These are phyloP conservation scores for Kwoniella heveanensis DNA, from an alignment of 768 basidiomycete species.

Conservation along the genomic window DNA sequence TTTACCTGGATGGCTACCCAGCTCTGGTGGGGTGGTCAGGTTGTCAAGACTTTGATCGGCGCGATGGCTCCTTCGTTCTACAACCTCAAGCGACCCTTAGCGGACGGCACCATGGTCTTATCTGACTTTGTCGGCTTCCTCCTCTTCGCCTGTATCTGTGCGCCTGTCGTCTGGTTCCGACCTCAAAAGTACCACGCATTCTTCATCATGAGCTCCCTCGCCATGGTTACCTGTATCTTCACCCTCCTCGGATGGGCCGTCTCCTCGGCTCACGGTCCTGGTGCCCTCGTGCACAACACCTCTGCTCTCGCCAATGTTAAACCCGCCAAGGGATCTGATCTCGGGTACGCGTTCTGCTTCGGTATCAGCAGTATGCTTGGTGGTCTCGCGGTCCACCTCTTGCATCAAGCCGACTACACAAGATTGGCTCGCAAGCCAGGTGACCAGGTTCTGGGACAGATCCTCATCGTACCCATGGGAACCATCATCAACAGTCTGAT, in stretches of 20 bases:
- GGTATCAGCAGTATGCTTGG: constrained; percentile 39
- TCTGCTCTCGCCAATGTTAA: too few species aligned
- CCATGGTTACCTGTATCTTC: constrained; percentile 20
- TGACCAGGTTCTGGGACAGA: constrained; percentile 17
- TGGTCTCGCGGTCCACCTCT: constrained; percentile 35
- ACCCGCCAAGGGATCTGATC: too few species aligned
- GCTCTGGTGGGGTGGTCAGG: constrained; percentile 3
- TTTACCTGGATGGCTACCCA: constrained; percentile 13
- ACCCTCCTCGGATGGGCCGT: background rate
- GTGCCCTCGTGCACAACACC: constrained; percentile 17
- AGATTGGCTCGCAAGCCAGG: constrained; percentile 29
- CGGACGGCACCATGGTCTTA: too few species aligned
- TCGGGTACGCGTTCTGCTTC: constrained; percentile 36
- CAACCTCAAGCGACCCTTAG: background rate
- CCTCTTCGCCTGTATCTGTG: too few species aligned
- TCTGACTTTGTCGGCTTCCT: too few species aligned
- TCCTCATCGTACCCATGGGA: constrained; percentile 36
- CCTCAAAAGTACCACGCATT: too few species aligned
- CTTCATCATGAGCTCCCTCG: constrained; percentile 10
- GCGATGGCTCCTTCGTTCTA: constrained; percentile 3
- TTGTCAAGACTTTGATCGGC: constrained; percentile 4
- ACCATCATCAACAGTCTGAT: constrained; percentile 30
- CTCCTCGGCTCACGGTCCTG: background rate
- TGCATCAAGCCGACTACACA: background rate
- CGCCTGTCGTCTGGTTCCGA: too few species aligned